phyloP scores from a whole-genome alignment of 2,329 filamentous ascomycete species.

The Drechmeria coniospora region DNA sequence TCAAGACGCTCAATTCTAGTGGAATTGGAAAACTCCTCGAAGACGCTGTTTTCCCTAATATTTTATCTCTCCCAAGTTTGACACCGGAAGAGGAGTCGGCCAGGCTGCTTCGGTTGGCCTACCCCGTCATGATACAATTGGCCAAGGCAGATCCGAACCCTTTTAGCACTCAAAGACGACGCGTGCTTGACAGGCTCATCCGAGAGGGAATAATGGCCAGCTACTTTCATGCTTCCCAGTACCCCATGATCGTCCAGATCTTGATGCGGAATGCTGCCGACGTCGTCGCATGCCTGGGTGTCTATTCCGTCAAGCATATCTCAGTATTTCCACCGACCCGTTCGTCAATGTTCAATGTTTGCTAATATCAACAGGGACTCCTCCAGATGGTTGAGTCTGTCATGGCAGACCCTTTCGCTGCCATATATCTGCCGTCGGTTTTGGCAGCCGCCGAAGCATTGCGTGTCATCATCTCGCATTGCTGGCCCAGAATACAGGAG shows the following conservation, averaged over 20 bases:
- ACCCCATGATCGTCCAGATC: constrained; percentile 39
- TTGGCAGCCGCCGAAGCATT: constrained; percentile 36
- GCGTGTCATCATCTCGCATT: constrained; percentile 41
- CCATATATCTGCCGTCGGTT: constrained; percentile 37
- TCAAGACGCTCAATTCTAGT: constrained; percentile 38
- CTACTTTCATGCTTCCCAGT: constrained; percentile 41
- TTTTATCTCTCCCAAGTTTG: constrained; percentile 62
- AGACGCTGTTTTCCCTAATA: constrained; percentile 51
- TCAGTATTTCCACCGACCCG: constrained; percentile 27
- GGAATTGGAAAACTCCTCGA: constrained; percentile 55
- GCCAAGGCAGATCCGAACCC: constrained; percentile 14
- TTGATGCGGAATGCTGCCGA: constrained; percentile 34
- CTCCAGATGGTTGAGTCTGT: constrained; percentile 50
- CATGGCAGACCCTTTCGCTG: constrained; percentile 53
- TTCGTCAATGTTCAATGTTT: not conserved
- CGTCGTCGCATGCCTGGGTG: constrained; percentile 40
- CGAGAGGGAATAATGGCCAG: constrained; percentile 39
- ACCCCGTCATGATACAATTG: constrained; percentile 49
- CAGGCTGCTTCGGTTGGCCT: constrained; percentile 46
- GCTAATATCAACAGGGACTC: constrained; percentile 31
- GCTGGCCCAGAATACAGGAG: constrained; percentile 50
- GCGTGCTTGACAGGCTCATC: constrained; percentile 37
- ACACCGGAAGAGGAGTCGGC: constrained; percentile 60
- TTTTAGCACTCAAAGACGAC: constrained; percentile 12
- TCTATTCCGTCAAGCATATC: constrained; percentile 52